phyloP scores from a whole-genome alignment of 148 eudicot species.

The Dianthus caryophyllus region DNA sequence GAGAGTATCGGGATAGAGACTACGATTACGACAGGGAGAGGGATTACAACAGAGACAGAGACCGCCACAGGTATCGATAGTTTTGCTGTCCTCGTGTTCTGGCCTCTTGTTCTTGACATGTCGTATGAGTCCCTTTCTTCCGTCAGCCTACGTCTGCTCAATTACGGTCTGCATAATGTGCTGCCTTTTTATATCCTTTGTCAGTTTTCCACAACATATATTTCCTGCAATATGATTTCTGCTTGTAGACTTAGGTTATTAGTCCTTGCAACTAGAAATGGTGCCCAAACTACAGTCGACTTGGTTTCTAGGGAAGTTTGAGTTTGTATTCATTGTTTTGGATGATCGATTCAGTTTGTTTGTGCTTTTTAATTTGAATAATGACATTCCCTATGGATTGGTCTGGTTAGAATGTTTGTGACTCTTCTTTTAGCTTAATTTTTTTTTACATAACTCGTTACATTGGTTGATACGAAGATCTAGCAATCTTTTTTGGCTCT shows the following conservation, averaged over 20 bases:
- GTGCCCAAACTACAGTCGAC: slow-evolving; percentile 2
- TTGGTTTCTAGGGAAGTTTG: not conserved
- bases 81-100: not conserved
- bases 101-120: slow-evolving; percentile 5
- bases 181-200: slow-evolving; percentile 1
- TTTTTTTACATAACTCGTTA: not conserved
- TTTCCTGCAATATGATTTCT: slow-evolving; percentile 9
- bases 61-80: slow-evolving; percentile 51
- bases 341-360: slow-evolving; percentile 2
- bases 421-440: not conserved
- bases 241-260: slow-evolving; percentile 5
- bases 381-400: not conserved
- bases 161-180: not conserved
- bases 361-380: not conserved
- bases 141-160: not conserved
- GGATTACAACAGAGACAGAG: slow-evolving; percentile 58
- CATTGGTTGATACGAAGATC: no score
- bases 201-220: not conserved
- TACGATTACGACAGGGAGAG: slow-evolving; percentile 47
- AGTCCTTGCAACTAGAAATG: not conserved
- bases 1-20: slow-evolving; percentile 41
- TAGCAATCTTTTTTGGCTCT: not conserved
- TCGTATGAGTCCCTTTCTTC: not conserved
- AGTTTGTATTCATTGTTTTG: not conserved
- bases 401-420: not conserved